These are phyloP conservation scores for Oryza longistaminata DNA, from an alignment of 176 grass and related monocot genomes.

Conservation along the genomic window DNA sequence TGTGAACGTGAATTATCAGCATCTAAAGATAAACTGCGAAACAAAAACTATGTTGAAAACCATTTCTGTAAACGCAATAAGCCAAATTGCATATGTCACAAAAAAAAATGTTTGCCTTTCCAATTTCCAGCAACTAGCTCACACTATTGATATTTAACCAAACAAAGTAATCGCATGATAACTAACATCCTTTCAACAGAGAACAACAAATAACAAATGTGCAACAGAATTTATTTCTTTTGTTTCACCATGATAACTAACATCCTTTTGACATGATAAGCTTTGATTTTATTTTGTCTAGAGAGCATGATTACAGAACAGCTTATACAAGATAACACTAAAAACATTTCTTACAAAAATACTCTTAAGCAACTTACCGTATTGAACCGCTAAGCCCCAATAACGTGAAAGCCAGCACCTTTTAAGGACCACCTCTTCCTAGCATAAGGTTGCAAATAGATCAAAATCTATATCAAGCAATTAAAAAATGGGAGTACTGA, in stretches of 20 bases:
- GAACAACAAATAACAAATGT: not conserved
- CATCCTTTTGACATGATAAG: not conserved
- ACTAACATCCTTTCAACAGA: slow-evolving; percentile 28
- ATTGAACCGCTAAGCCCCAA: slow-evolving; percentile 93
- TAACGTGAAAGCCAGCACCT: slow-evolving; percentile 99
- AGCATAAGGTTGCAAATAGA: slow-evolving; percentile 43
- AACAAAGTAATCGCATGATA: slow-evolving; percentile 27
- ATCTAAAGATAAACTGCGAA: slow-evolving; percentile 12
- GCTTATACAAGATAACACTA: not conserved
- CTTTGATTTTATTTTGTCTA: slow-evolving; percentile 13
- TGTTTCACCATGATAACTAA: not conserved
- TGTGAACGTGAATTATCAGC: slow-evolving; percentile 13
- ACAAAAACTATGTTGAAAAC: not conserved
- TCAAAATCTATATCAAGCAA: slow-evolving; percentile 37
- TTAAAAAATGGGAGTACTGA: slow-evolving; percentile 24
- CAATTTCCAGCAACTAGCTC: not conserved
- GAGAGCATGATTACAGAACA: slow-evolving; percentile 14
- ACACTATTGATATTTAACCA: slow-evolving; percentile 23
- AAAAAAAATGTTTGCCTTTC: not conserved
- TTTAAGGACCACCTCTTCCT: slow-evolving; percentile 98
- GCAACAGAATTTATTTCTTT: slow-evolving; percentile 1
- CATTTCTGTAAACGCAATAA: not conserved
- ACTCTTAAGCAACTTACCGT: slow-evolving; percentile 65
- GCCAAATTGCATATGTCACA: not conserved
- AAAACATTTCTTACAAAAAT: slow-evolving; percentile 1